These are phyloP conservation scores for Solanum piurae DNA, from an alignment of 257 asterid species.

Conservation along the genomic window DNA sequence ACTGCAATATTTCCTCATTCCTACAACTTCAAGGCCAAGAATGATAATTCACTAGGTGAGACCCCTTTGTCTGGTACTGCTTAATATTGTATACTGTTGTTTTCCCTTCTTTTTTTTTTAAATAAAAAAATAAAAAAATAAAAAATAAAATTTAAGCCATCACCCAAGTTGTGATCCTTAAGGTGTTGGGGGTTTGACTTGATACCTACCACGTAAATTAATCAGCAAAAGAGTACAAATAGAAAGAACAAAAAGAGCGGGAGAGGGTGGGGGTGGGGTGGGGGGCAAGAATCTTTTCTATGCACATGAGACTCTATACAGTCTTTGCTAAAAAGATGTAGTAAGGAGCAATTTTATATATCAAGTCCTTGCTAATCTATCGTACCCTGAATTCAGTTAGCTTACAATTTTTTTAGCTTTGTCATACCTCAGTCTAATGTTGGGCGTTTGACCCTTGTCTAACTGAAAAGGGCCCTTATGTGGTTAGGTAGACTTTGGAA, in stretches of 20 bases:
- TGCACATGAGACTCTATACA: background rate
- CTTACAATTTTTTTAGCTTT: background rate
- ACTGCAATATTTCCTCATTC: constrained; percentile 71
- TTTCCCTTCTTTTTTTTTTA: background rate
- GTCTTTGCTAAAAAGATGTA: background rate
- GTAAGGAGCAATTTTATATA: background rate
- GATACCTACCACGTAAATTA: background rate
- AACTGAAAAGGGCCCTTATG: background rate
- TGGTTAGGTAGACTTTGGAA: background rate
- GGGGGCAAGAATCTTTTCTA: background rate
- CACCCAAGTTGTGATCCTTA: background rate
- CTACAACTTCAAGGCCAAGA: constrained; percentile 23
- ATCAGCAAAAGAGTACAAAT: background rate
- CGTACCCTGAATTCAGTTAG: background rate
- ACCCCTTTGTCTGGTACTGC: background rate
- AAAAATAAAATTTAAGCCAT: background rate
- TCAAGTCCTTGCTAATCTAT: background rate
- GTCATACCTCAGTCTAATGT: background rate
- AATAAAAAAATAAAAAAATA: too few relatives aligned
- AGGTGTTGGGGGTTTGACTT: background rate
- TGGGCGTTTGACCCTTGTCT: background rate
- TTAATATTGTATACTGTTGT: background rate
- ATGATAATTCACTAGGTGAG: constrained; percentile 65
- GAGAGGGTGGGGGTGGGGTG: background rate
- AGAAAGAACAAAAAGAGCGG: background rate